Evolutionary conservation across 2,329 filamentous ascomycete species (phyloP), one percentile per base, ranked within the genome.

Genomic region (Neocucurbitaria cava): DNA sequence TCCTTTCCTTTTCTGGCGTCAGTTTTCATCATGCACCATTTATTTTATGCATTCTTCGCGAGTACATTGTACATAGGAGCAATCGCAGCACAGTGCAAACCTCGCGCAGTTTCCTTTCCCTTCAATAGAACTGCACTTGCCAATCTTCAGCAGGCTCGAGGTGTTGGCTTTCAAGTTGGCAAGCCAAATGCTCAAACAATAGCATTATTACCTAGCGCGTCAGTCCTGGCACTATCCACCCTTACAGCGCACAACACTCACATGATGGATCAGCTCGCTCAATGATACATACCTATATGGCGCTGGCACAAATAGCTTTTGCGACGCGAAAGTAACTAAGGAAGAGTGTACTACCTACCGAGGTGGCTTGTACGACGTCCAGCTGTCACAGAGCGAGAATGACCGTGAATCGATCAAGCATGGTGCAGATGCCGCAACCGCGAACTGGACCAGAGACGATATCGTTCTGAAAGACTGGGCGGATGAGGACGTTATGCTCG

Each of bases 121-220:
- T 53, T 42, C 24, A 53, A 49, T 20, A 53, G 45, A 8, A 18
- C 40, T 33, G 21, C 13, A n/a, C 39, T 53, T 7, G 31, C 40
- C 11, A 48, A 41, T 23, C 20, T 33, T 30, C 17, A n/a, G n/a
- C n/a, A 45, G 33, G 45, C 41, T 33, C 33, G 50, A 17, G 50
- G 50, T 13, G 23, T 53, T 9, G 18, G 30, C 15, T 49, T 46
- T 23, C 45, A 49, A 18, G 45, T 53, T 26, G 50, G 50, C 18
- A 41, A 40, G 13, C 50, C 50, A n/a, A 48, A 42, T 21, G 18
- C 45, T 10, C 50, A 53, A 24, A 53, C 36, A 15, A 31, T 53
- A 33, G 41, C 45, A 8, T 41, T 53, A 1, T 39, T 48, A 39
- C 50, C 50, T 17, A 53, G 50, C 50, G 50, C 50, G 50, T 53